Base-by-base conservation (phyloP, 106 monocot genomes). In the Dendrobium huoshanense region DNA sequence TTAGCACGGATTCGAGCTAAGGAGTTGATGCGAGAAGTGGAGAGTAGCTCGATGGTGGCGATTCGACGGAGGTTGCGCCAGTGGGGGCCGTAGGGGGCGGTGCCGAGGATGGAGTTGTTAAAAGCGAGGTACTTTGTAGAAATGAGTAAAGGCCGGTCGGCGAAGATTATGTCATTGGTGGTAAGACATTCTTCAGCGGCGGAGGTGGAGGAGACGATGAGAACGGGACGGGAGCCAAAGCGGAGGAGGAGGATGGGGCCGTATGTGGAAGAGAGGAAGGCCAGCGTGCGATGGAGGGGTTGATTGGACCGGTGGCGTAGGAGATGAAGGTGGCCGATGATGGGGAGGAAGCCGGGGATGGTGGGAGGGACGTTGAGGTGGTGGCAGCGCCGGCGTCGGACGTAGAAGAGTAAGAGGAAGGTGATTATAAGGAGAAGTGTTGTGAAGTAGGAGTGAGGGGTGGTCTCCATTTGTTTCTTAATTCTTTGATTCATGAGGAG, bases 21-120 rank as follows among this genome's bases (percentile, higher is more conserved):
- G 19, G 43, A 64, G 20, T 7, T 9, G 67, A 67, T 2, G 43
- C 55, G 79, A 10, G 67, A 8, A n/a, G 79, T 37, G 40, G 55
- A 67, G 67, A 79, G 44, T 10, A 64, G 20, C 44, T 54, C 79
- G 67, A 43, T 2, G 79, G 67, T 45, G 64, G 43, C 17, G 64
- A 79, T 67, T 17, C 79, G 79, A n/a, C 79, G 79, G 79, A 79
- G 79, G 67, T 45, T 67, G 42, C 79, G 79, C 67, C 67, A 79
- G 79, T 67, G 67, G 67, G 64, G 67, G 42, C 67, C 79, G 67
- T 79, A 45, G n/a, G 79, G 24, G 67, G 79, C 67, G 9, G 10
- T 24, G 24, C 4, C 43, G 67, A 67, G 41, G 41, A 16, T 45
- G 79, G 79, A 65, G 48, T 25, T 18, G 79, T 67, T 20, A 41